Conservation (phyloP, 768 basidiomycete species). For the Pleurotus giganteus region DNA sequence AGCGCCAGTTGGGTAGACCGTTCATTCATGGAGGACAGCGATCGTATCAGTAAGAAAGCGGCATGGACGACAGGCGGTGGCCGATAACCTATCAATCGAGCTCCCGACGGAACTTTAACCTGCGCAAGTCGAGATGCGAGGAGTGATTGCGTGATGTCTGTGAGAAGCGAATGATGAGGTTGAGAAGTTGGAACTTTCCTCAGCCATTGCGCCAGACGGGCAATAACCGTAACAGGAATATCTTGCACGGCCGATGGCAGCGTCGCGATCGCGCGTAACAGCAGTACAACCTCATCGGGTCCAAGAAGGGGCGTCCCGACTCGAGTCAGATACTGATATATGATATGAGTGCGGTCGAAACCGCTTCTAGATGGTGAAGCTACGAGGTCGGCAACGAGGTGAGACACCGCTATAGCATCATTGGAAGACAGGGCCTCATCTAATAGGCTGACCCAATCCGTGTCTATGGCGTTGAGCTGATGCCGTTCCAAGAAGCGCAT, state of each 20-base stretch:
- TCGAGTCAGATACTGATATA: not conserved
- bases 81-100: conserved; percentile 29
- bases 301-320: not conserved
- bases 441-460: not conserved
- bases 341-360: not conserved
- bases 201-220: not conserved
- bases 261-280: not conserved
- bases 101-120: conserved; percentile 23
- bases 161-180: conserved; percentile 8
- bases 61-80: conserved; percentile 36
- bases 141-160: conserved; percentile 14
- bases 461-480: not conserved
- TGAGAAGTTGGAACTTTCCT: not conserved
- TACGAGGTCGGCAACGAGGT: not conserved
- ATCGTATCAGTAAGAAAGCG: conserved; percentile 42
- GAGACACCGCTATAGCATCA: not conserved
- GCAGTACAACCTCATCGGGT: not conserved
- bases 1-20: conserved; percentile 31
- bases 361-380: not conserved
- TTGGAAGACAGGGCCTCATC: not conserved
- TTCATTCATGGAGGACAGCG: conserved; percentile 34
- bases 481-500: not conserved
- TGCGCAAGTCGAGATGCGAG: conserved; percentile 26
- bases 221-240: not conserved
- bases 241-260: not conserved